phyloP scores from a whole-genome alignment of 2,329 filamentous ascomycete genomes.

The Fusarium sp. region DNA sequence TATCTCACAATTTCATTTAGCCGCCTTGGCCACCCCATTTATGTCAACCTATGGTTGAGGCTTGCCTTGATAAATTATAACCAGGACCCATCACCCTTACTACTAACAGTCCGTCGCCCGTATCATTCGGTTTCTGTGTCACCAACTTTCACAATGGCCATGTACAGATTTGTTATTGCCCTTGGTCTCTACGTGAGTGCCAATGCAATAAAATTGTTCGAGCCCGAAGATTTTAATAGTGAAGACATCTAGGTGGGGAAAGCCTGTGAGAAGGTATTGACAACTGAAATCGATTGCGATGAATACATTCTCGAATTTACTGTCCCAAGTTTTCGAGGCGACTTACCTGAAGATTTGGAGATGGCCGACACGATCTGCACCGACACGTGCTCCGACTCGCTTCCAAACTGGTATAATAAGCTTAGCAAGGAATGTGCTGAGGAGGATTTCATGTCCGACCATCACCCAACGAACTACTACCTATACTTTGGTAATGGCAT shows the following conservation, averaged over 20 bases:
- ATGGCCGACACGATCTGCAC: background rate
- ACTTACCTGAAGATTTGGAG: background rate
- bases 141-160: background rate
- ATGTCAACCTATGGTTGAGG: background rate
- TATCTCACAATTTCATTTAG: background rate
- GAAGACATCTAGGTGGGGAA: too few relatives aligned
- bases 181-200: background rate
- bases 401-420: background rate
- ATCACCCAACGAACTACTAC: background rate
- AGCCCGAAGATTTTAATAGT: background rate
- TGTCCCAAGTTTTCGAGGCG: background rate
- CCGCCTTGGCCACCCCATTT: too few relatives aligned
- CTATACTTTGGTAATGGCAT: background rate
- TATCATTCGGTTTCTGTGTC: background rate
- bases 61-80: background rate
- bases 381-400: background rate
- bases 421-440: background rate
- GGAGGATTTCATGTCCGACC: background rate
- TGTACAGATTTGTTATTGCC: accelerated
- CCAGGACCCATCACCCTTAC: background rate
- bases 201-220: background rate
- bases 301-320: background rate
- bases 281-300: background rate
- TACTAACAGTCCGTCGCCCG: background rate
- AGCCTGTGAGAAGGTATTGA: background rate